Base-by-base conservation (phyloP, 805 yeast species). In the Cyberlindnera saturnus region DNA sequence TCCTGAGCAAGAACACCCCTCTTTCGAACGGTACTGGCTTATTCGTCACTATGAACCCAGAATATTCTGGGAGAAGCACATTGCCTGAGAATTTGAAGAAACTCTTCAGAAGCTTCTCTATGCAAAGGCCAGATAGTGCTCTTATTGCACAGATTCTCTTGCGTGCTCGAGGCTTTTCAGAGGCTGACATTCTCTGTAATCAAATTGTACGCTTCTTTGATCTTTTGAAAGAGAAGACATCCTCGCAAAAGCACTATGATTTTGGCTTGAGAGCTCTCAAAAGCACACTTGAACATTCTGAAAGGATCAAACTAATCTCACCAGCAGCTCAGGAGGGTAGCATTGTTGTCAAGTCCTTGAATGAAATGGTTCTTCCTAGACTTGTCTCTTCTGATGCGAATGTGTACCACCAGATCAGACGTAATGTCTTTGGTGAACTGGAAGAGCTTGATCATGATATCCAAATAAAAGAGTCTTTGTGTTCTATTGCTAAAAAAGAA, bases 11-110 rank as follows among this genome's bases (percentile, higher is more conserved):
- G 39, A 43, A 51, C 3, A 45, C 74, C 1, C 39, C 47, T 0
- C 69, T 82, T 2, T 55, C 72, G 39, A 57, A 63, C 3, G 71
- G 73, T 23, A 71, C 86, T 0, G 96, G 95, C 0, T 66, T 91
- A 0, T 90, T 90, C 59, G 79, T 91, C 2, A 91, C 98, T 0
- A 83, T 89, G 85, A 91, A 91, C 56, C 97, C 96, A 1, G 82
- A 74, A 1, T 91, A 91, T 56, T 78, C 79, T 11, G 98, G 97
- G 0, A 76, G 98, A 59, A 75, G 86, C 3, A 72, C 71, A 19
- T 64, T 91, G 11, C 98, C 98, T 0, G 96, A 90, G 44, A 91
- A 90, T 56, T 66, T 91, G 63, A 84, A 83, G 57, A 83, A 79
- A 55, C 72, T 82, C 30, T 91, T 90, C 62, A 67, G 95, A 43